phyloP scores from a whole-genome alignment of 2,329 filamentous ascomycete species.

The Ascocoryne sarcoides region DNA sequence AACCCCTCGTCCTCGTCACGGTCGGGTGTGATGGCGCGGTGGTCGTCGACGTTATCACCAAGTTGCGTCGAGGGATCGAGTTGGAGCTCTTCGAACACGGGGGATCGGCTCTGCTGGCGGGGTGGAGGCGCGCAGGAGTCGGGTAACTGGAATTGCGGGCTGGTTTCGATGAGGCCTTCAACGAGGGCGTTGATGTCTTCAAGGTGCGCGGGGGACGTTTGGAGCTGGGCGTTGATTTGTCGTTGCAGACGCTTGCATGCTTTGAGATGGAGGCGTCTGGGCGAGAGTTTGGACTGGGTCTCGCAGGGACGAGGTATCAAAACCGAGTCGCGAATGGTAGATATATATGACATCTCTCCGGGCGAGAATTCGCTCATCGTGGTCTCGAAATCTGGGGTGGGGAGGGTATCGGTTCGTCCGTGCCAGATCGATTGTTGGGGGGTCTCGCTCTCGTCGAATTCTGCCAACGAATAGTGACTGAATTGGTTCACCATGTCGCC shows the following conservation, averaged over 20 bases:
- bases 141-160: slow-evolving; percentile 14
- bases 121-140: slow-evolving; percentile 3
- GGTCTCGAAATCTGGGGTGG: slow-evolving; percentile 10
- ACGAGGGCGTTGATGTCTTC: slow-evolving; percentile 19
- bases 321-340: slow-evolving; percentile 8
- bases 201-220: slow-evolving; percentile 14
- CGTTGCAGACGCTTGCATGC: slow-evolving; percentile 16
- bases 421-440: slow-evolving; percentile 13
- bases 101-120: slow-evolving; percentile 2
- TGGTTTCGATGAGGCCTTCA: slow-evolving; percentile 17
- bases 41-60: not conserved
- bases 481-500: slow-evolving; percentile 9
- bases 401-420: slow-evolving; percentile 1
- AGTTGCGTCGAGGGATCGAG: not conserved
- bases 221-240: slow-evolving; percentile 20
- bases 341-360: slow-evolving; percentile 11
- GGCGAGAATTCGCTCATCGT: slow-evolving; percentile 4
- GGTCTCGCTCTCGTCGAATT: slow-evolving; percentile 10
- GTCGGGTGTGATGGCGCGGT: not conserved
- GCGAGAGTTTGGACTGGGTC: not conserved
- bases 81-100: not conserved
- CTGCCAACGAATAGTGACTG: slow-evolving; percentile 9
- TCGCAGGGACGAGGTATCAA: slow-evolving; percentile 6
- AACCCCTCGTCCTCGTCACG: slow-evolving; percentile 21
- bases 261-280: slow-evolving; percentile 5